phyloP scores from a whole-genome alignment of 140 eudicot genomes.

The Flaveria floridana region DNA sequence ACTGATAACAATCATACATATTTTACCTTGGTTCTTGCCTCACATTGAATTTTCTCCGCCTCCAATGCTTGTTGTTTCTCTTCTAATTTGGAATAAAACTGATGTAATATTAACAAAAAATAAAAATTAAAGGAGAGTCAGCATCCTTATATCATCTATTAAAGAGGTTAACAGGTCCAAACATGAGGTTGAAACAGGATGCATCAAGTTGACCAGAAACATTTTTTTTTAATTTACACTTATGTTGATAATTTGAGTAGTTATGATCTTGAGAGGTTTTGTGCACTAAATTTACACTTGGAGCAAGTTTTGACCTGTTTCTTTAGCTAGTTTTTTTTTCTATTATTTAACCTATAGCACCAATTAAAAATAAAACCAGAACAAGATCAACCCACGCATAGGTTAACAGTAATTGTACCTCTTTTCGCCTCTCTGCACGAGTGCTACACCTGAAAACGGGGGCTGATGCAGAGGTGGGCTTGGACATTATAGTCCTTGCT shows the following conservation, averaged over 20 bases:
- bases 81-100: conserved; percentile 80
- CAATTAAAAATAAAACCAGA: background rate
- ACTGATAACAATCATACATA: background rate
- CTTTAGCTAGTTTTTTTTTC: background rate
- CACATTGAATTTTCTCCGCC: conserved; percentile 73
- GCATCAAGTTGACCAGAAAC: background rate
- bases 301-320: background rate
- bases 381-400: background rate
- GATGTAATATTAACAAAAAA: conserved; percentile 3
- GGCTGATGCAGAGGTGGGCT: conserved; percentile 61
- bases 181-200: background rate
- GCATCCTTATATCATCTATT: conserved; percentile 3
- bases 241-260: background rate
- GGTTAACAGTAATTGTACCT: conserved; percentile 42
- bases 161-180: background rate
- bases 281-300: background rate
- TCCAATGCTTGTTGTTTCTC: conserved; percentile 88
- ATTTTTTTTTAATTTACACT: too few relatives aligned
- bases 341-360: background rate
- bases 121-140: background rate
- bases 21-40: conserved; percentile 78
- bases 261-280: background rate
- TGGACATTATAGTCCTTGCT: conserved; percentile 46
- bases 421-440: conserved; percentile 89
- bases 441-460: conserved; percentile 70